Evolutionary conservation across 495 filamentous ascomycete species (phyloP), one percentile per base, ranked within the genome.

Genomic region (Penicillium alfredii): DNA sequence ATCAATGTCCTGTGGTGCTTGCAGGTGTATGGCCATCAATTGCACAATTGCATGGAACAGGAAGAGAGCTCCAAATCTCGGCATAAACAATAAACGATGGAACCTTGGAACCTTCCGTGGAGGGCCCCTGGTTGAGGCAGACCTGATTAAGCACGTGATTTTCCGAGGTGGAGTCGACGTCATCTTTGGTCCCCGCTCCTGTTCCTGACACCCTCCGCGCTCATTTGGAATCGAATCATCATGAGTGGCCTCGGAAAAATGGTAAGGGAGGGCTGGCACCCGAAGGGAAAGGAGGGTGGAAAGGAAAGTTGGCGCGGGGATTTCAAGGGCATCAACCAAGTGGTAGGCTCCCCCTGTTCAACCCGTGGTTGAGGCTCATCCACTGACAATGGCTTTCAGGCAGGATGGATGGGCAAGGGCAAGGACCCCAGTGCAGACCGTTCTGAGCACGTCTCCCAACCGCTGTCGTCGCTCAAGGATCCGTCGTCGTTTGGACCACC

Each of bases 401-500:
- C 71, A 5, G 68, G 66, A 44, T 73, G 68, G 71, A 60, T 25
- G 23, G 23, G 73, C 3, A 76, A 74, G 40, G 71, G 71, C 21
- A 74, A 72, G 38, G 57, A 69, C 26, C 31, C 60, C 6, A 56
- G 59, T 34, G 38, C 40, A 8, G 56, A 68, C 24, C 47, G 51
- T 11, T 49, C 47, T 40, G 57, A 72, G 3, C 72, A 82, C 51
- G 64, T 74, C 44, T 77, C 86, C 11, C 65, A 69, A 4, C 90
- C 92, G 2, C 57, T 94, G n/a, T 73, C 79, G 3, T 70, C 82
- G 2, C 69, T 98, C 12, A 81, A 82, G 50, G 92, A 98, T 57
- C 90, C 92, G 2, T 56, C 77, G 0, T 73, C 80, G 8, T 96
- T 98, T 57, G 87, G 76, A 3, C 86, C 90, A 21, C 90, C 90